Evolutionary conservation across 768 basidiomycete species (phyloP), one percentile per base, ranked within the genome.

Genomic region (Kwoniella pini): DNA sequence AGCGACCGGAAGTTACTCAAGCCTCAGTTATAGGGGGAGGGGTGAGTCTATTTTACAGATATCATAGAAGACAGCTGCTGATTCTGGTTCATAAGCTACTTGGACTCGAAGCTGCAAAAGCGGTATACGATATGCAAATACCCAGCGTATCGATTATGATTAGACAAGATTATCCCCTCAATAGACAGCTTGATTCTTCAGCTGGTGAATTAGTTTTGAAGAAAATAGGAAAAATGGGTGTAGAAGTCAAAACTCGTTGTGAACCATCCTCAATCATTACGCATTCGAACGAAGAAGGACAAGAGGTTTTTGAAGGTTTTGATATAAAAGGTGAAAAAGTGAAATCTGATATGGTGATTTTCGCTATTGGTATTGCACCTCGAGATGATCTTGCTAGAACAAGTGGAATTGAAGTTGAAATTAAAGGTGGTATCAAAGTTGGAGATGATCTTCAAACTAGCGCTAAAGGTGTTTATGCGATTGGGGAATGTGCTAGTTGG

Each of bases 401-500:
- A 1, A 79, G 83, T 1, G 86, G 86, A 3, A 83, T 90, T 62
- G 67, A 80, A 49, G 83, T 82, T 53, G 72, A 80, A 43, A 50
- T 77, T 0, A 80, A 80, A 19, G 85, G 85, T 5, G 88, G 88
- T 0, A 81, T 89, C 62, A 69, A 82, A 3, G 85, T 88, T 7
- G 80, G 83, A 28, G 85, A 87, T 57, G 76, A 79, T 52, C 77
- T 89, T 46, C 74, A 80, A 68, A 88, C 87, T 0, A 85, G 82
- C 10, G 83, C 81, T 0, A 69, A 82, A 39, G 83, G 85, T 52
- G 83, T 88, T 5, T 89, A 84, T 64, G 88, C 88, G 5, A 86
- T 90, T 48, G 88, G 88, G 4, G 88, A 89, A 74, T 90, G 88
- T 70, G 87, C 87, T 0, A 82, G 80, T 48, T 89, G 87, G 87